These are phyloP conservation scores for Spathaspora passalidarum DNA, from an alignment of 805 yeast genomes.

Conservation along the genomic window DNA sequence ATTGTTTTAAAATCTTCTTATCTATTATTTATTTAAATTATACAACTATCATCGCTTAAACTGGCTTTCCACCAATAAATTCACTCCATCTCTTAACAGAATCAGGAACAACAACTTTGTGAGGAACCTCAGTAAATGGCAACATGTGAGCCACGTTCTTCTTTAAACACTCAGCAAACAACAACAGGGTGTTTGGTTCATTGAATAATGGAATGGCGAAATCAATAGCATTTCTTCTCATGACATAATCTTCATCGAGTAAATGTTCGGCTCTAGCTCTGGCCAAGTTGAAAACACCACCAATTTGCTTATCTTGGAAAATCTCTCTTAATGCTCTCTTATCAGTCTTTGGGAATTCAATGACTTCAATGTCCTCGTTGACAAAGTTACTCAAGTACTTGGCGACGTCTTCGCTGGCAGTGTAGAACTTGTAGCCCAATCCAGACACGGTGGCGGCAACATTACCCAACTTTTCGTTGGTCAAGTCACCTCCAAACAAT, in stretches of 20 bases:
- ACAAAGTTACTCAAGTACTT: constrained; percentile 58
- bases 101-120: constrained; percentile 58
- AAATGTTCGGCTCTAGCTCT: constrained; percentile 81
- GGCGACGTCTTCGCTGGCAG: constrained; percentile 71
- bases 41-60: constrained; percentile 28
- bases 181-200: constrained; percentile 88
- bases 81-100: constrained; percentile 98
- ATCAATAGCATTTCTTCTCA: constrained; percentile 99
- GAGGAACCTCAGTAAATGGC: constrained; percentile 42
- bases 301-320: constrained; percentile 81
- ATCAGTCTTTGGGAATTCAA: constrained; percentile 90
- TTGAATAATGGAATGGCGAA: constrained; percentile 95
- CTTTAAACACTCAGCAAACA: constrained; percentile 82
- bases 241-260: constrained; percentile 87
- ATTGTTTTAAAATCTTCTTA: background rate
- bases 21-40: background rate
- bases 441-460: constrained; percentile 70
- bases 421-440: constrained; percentile 78
- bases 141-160: constrained; percentile 59
- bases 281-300: constrained; percentile 90
- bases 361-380: constrained; percentile 52
- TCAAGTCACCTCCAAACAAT: constrained; percentile 90
- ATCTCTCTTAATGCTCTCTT: constrained; percentile 92
- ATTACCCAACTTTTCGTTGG: constrained; percentile 63
- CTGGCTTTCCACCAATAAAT: constrained; percentile 91